Evolutionary conservation across 306 rosid species (phyloP).

Genomic region (Benincasa hispida): DNA sequence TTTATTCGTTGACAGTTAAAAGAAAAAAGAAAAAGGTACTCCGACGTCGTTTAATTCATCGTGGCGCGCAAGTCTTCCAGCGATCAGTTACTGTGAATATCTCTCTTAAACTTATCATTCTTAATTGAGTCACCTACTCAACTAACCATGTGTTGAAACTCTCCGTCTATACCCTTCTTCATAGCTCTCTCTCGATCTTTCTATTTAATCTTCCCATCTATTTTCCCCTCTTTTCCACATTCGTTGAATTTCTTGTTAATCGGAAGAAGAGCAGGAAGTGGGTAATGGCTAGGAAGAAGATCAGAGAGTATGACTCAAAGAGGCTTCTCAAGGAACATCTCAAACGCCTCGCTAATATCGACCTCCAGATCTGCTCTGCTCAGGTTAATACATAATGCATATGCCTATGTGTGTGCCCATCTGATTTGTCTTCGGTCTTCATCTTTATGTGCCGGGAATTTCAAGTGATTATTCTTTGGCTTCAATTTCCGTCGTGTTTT

Average conservation of each 20-base stretch:
- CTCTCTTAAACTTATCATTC: not conserved
- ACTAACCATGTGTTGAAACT: not conserved
- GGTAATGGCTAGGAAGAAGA: conserved; percentile 79
- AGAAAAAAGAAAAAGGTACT: too few species aligned
- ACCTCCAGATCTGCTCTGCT: conserved; percentile 51
- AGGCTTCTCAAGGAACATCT: conserved; percentile 63
- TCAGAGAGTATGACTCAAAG: conserved; percentile 79
- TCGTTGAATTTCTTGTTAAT: not conserved
- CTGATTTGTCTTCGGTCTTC: not conserved
- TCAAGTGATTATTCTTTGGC: not conserved
- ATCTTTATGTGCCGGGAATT: not conserved
- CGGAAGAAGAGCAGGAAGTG: not conserved
- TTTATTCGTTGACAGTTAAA: not conserved
- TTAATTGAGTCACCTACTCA: not conserved
- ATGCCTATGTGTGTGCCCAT: not conserved
- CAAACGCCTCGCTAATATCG: conserved; percentile 47
- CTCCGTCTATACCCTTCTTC: not conserved
- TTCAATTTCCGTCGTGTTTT: not conserved
- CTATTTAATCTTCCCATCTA: not conserved
- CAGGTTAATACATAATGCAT: conserved; percentile 24
- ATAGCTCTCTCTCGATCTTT: not conserved
- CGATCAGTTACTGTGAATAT: not conserved
- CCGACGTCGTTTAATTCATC: not conserved
- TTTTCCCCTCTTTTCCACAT: not conserved
- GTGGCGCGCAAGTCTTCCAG: not conserved